phyloP scores from a whole-genome alignment of 2,329 filamentous ascomycete species.

The Ascosphaera acerosa region DNA sequence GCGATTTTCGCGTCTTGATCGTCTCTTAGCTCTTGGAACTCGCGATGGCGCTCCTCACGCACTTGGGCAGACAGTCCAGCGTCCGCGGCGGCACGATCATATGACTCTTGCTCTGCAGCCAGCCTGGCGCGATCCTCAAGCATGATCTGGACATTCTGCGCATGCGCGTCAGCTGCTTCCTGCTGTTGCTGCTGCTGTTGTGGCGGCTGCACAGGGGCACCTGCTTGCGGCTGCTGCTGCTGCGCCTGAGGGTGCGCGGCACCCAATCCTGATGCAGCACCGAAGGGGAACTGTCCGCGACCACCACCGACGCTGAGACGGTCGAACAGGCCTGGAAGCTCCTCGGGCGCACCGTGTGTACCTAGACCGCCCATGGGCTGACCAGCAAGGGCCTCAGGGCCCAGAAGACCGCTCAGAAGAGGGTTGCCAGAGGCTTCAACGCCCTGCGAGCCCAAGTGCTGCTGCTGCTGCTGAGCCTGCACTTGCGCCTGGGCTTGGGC shows the following conservation, averaged over 20 bases:
- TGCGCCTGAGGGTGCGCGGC: conserved; percentile 17
- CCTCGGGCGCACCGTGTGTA: conserved; percentile 41
- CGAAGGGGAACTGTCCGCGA: conserved; percentile 23
- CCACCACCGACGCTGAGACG: conserved; percentile 34
- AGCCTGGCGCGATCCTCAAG: conserved; percentile 34
- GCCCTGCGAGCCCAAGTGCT: conserved; percentile 85
- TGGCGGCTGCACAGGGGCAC: conserved; percentile 34
- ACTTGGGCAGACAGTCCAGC: conserved; percentile 24
- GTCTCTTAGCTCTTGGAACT: conserved; percentile 58
- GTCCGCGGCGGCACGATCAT: conserved; percentile 17
- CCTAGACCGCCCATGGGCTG: background rate
- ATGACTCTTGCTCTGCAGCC: conserved; percentile 35
- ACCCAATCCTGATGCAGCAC: conserved; percentile 15
- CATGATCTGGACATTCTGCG: conserved; percentile 33
- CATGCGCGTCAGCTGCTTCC: conserved; percentile 23
- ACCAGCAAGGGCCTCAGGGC: conserved; percentile 29
- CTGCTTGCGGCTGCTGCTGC: conserved; percentile 30
- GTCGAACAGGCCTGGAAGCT: conserved; percentile 37
- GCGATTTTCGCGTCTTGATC: conserved; percentile 27
- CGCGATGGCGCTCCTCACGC: conserved; percentile 43
- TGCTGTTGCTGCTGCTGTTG: conserved; percentile 34
- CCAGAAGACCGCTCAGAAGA: conserved; percentile 89
- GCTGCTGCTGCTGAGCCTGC: conserved; percentile 37
- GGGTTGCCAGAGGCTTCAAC: conserved; percentile 89
- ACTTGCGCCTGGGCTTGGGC: conserved; percentile 9